Evolutionary conservation across 805 yeast species (phyloP), one percentile per base, ranked within the genome.

Genomic region (Sugiyamaella mastotermitis): DNA sequence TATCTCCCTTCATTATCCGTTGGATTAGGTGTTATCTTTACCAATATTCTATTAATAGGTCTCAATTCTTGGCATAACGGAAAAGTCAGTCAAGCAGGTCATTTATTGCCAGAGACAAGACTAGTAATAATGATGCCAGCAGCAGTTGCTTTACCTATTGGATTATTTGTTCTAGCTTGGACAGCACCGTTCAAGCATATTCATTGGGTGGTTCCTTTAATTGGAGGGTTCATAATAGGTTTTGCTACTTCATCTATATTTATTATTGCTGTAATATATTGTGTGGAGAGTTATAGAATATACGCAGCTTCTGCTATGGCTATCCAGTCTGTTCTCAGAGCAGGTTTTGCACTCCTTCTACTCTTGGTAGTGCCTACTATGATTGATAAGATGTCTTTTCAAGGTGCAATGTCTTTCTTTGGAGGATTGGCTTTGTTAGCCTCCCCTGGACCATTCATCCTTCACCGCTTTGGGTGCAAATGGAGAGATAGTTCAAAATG

Each of bases 121-220:
- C 23, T 38, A 18, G 14, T 13, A 15, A 19, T 16, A 29, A 37
- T 38, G 43, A 35, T 40, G 40, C 15, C 15, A 3, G 43, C 35
- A 11, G 33, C 40, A 8, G 25, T 33, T 6, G 15, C 21, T 15
- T 20, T 38, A 9, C 41, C 46, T 7, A 28, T 42, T 5, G 47
- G 47, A 11, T 31, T 43, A 14, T 43, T 43, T 24, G 25, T 43
- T 15, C 38, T 43, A 25, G 47, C 45, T 25, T 43, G 47, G 47
- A 42, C 47, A 1, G 42, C 40, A 4, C 27, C 39, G 11, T 27
- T 24, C 17, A 21, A 9, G 8, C 28, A 34, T 15, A 34, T 42
- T 6, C 46, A 38, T 29, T 42, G 44, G 44, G 37, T 41, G 7
- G 44, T 20, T 2, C 41, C 41, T 3, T 27, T 23, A 9, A 26